phyloP scores from a whole-genome alignment of 2,329 filamentous ascomycete genomes.

The Penicillium sp. region DNA sequence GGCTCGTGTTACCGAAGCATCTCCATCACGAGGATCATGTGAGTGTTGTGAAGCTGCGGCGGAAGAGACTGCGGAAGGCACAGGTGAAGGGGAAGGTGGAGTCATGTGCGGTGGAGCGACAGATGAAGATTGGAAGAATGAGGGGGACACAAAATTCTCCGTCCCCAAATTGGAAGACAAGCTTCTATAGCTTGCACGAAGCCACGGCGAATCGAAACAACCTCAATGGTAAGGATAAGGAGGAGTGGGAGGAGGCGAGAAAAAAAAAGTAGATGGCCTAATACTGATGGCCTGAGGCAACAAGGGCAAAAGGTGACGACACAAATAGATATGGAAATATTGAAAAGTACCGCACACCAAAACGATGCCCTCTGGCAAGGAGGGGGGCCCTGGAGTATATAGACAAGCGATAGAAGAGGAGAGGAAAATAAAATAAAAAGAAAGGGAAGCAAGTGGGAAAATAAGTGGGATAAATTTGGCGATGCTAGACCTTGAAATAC shows the following conservation, averaged over 20 bases:
- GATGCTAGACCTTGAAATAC: slow-evolving; percentile 23
- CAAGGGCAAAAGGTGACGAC: slow-evolving; percentile 14
- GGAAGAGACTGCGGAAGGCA: slow-evolving; percentile 45
- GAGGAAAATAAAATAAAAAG: not conserved
- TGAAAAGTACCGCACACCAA: slow-evolving; percentile 2
- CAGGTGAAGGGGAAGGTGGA: slow-evolving; percentile 42
- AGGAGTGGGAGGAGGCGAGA: slow-evolving; percentile 8
- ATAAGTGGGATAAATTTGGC: slow-evolving; percentile 24
- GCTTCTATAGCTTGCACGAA: slow-evolving; percentile 5
- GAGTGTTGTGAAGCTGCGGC: slow-evolving; percentile 41
- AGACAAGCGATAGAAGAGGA: not conserved
- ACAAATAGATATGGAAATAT: slow-evolving; percentile 2
- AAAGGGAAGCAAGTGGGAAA: slow-evolving; percentile 9
- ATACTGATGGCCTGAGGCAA: slow-evolving; percentile 19
- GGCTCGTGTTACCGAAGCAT: slow-evolving; percentile 43
- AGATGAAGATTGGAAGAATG: slow-evolving; percentile 14
- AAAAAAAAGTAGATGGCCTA: slow-evolving; percentile 11
- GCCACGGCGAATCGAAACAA: not conserved
- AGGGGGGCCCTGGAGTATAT: slow-evolving; percentile 5
- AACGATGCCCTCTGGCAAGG: not conserved
- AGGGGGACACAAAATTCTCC: slow-evolving; percentile 19
- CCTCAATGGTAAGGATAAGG: slow-evolving; percentile 5
- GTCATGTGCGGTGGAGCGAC: slow-evolving; percentile 39
- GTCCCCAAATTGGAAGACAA: slow-evolving; percentile 17
- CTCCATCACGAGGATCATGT: slow-evolving; percentile 38